phyloP scores from a whole-genome alignment of 2,329 filamentous ascomycete species.

The Pseudonectria foliicola region DNA sequence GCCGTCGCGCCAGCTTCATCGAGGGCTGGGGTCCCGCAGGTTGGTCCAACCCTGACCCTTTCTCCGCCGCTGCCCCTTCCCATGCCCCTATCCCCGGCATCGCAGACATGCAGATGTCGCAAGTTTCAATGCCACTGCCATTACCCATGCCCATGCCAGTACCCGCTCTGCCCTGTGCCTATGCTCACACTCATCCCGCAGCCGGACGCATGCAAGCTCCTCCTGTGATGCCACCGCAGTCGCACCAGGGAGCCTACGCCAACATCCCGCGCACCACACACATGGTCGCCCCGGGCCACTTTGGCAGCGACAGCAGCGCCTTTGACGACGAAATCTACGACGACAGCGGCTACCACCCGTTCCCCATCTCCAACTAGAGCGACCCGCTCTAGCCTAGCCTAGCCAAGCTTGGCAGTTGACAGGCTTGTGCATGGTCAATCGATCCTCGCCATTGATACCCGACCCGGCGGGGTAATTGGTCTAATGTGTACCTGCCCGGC shows the following conservation, averaged over 20 bases:
- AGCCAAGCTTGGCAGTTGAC: not conserved
- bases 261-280: conserved; percentile 24
- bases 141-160: too few relatives aligned
- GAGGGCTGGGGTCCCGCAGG: conserved; percentile 27
- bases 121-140: too few relatives aligned
- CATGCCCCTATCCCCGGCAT: too few relatives aligned
- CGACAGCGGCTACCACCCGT: conserved; percentile 30
- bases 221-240: conserved; percentile 12
- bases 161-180: too few relatives aligned
- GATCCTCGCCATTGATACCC: too few relatives aligned
- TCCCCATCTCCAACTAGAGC: conserved; percentile 26
- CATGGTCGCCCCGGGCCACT: conserved; percentile 19
- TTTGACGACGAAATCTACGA: conserved; percentile 26
- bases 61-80: too few relatives aligned
- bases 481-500: too few relatives aligned
- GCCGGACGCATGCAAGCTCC: conserved; percentile 20
- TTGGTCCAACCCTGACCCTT: too few relatives aligned
- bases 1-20: conserved; percentile 28
- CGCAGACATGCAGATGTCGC: too few relatives aligned
- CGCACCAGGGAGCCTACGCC: conserved; percentile 18
- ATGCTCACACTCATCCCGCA: conserved; percentile 21
- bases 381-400: not conserved
- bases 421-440: too few relatives aligned
- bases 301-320: conserved; percentile 24
- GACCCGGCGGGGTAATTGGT: too few relatives aligned